These are phyloP conservation scores for Diaporthe amygdali DNA, from an alignment of 2,329 filamentous ascomycete genomes.

Conservation along the genomic window DNA sequence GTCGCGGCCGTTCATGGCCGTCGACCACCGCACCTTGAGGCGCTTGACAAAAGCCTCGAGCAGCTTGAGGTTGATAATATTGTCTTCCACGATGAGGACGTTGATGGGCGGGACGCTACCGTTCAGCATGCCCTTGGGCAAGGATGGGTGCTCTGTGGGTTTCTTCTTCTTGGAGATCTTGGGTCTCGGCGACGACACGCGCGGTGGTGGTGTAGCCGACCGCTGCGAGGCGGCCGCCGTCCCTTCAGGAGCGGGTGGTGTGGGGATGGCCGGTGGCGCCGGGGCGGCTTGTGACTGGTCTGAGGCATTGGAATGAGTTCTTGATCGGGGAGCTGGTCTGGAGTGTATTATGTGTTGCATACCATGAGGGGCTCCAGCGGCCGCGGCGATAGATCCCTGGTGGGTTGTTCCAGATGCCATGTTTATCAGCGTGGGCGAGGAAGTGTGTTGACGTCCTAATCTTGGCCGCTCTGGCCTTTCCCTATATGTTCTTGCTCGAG, in stretches of 20 bases:
- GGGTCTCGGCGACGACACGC: conserved; percentile 54
- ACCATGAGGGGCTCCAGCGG: conserved; percentile 37
- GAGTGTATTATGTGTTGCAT: conserved; percentile 42
- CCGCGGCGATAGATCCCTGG: conserved; percentile 41
- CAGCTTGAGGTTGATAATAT: conserved; percentile 94
- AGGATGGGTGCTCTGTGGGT: conserved; percentile 45
- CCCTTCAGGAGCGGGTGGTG: conserved; percentile 46
- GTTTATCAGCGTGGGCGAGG: conserved; percentile 76
- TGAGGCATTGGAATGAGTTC: conserved; percentile 63
- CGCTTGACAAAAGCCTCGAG: conserved; percentile 95
- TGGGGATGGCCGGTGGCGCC: conserved; percentile 52
- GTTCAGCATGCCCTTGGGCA: conserved; percentile 73
- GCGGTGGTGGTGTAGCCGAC: conserved; percentile 58
- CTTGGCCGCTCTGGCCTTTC: conserved; percentile 65
- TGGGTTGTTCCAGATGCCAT: conserved; percentile 52
- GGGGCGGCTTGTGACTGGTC: conserved; percentile 47
- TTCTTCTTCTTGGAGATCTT: conserved; percentile 60
- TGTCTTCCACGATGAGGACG: conserved; percentile 97
- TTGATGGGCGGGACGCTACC: conserved; percentile 93
- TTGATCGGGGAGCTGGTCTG: conserved; percentile 50
- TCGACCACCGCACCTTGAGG: conserved; percentile 94
- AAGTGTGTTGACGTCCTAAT: conserved; percentile 74
- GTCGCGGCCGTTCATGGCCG: conserved; percentile 93
- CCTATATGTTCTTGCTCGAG: conserved; percentile 58
- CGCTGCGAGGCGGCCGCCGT: conserved; percentile 47